These are phyloP conservation scores for Yarrowia deformans DNA, from an alignment of 805 yeast species.

Conservation along the genomic window DNA sequence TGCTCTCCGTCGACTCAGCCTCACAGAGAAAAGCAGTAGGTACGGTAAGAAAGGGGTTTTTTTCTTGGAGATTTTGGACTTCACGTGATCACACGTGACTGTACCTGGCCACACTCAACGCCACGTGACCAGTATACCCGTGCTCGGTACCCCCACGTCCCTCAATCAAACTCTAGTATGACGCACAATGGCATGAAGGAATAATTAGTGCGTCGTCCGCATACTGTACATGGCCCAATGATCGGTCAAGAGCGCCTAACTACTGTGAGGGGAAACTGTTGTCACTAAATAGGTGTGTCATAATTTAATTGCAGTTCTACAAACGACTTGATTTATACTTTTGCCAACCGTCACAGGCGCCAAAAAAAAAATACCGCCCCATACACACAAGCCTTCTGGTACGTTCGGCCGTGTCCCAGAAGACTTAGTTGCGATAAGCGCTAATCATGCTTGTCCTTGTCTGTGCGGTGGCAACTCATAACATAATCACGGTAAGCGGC, in stretches of 20 bases:
- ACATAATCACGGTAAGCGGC: conserved; percentile 39
- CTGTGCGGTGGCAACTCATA: conserved; percentile 37
- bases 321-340: no score
- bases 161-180: conserved; percentile 9
- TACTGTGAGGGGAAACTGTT: background rate
- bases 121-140: background rate
- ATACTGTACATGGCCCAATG: background rate
- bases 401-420: conserved; percentile 8
- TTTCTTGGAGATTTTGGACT: no score
- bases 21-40: background rate
- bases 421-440: conserved; percentile 30
- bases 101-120: no score
- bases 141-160: background rate
- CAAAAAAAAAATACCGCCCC: no score
- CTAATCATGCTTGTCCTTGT: conserved; percentile 33
- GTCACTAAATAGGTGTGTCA: no score
- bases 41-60: no score
- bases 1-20: conserved; percentile 3
- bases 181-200: conserved; percentile 8
- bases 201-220: no score
- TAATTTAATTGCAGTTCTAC: no score
- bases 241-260: background rate
- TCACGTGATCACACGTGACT: no score
- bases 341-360: no score
- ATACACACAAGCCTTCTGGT: background rate